Percentiles rank a stretch among this genome's conserved stretches.
Conservation (phyloP, 257 asterid genomes). For the Salvia hispanica region DNA sequence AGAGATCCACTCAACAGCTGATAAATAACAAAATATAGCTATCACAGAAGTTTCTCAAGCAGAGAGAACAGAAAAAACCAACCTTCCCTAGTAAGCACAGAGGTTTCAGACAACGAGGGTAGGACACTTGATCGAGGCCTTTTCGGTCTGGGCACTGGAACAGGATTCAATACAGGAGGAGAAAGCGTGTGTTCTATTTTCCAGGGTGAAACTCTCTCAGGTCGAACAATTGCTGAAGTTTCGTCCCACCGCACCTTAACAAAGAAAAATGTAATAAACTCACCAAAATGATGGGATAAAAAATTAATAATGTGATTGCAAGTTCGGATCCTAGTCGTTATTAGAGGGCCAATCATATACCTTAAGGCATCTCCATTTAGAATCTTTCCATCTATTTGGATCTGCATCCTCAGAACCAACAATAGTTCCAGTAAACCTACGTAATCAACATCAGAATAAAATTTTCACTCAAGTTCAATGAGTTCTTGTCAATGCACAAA, state of each 20-base stretch:
- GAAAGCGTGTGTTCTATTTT: constrained; percentile 85
- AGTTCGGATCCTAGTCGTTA: not conserved
- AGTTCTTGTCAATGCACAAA: constrained; percentile 19
- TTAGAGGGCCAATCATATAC: constrained; percentile 40
- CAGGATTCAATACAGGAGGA: constrained; percentile 86
- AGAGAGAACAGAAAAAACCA: constrained; percentile 22
- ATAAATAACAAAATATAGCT: constrained; percentile 10
- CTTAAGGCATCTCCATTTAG: constrained; percentile 97
- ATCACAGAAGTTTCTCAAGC: constrained; percentile 15
- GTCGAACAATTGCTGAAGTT: constrained; percentile 76
- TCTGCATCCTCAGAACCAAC: constrained; percentile 89
- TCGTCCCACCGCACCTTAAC: constrained; percentile 97
- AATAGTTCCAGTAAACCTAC: constrained; percentile 90
- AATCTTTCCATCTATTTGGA: constrained; percentile 74
- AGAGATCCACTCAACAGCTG: constrained; percentile 14
- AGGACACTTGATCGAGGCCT: constrained; percentile 71
- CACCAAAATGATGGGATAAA: constrained; percentile 17
- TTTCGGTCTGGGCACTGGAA: constrained; percentile 71
- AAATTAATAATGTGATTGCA: constrained; percentile 6
- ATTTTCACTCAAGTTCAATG: not conserved
- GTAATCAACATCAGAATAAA: constrained; percentile 10
- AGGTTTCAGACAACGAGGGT: constrained; percentile 81
- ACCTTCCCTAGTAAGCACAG: constrained; percentile 88
- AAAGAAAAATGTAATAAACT: constrained; percentile 21
- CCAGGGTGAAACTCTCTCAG: constrained; percentile 98